Base-by-base conservation (phyloP, 345 rosid genomes). In the Reutealis trisperma region DNA sequence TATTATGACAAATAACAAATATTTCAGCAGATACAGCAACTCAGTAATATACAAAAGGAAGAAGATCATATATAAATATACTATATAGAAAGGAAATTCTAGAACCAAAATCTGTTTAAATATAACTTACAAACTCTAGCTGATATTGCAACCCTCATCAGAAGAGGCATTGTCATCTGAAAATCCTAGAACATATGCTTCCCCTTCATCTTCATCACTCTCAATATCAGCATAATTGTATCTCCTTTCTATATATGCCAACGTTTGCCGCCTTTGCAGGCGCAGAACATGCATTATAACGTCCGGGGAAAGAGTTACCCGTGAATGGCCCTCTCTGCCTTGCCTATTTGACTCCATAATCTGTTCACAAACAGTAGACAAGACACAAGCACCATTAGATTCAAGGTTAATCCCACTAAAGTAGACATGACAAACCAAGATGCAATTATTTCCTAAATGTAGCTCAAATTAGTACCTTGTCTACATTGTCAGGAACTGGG, bases 241-340 rank as follows among this genome's bases (percentile, higher is more conserved):
- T 70, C 90, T 87, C 76, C 94, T 86, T 76, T 92, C 94, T 2
- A 78, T 47, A 70, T 80, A 89, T 58, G 81, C 80, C 32, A 84
- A 65, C 1, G 85, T 80, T 71, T 90, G 94, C 75, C 91, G 88
- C 80, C 91, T 87, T 83, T 90, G 93, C 75, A 90, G 70, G 70
- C 93, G 82, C 60, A 89, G 80, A 41, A 89, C 88, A 52, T 88
- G 92, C 97, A 90, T 90, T 57, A 88, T 64, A 41, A 90, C 93
- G 13, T 90, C 92, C 12, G 94, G 91, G n/a, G 89, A 78, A 19
- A 89, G 78, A 37, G 82, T 76, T 32, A 80, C 84, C 59, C 79
- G 83, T 24, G 91, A 85, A 73, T 83, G 83, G 68, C 86, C 90
- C 75, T 86, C 91, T 75, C 90, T 87, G 9, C 86, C 88, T 70